These are phyloP conservation scores for Penicillium verhagenii DNA, from an alignment of 495 filamentous ascomycete genomes.

Conservation along the genomic window DNA sequence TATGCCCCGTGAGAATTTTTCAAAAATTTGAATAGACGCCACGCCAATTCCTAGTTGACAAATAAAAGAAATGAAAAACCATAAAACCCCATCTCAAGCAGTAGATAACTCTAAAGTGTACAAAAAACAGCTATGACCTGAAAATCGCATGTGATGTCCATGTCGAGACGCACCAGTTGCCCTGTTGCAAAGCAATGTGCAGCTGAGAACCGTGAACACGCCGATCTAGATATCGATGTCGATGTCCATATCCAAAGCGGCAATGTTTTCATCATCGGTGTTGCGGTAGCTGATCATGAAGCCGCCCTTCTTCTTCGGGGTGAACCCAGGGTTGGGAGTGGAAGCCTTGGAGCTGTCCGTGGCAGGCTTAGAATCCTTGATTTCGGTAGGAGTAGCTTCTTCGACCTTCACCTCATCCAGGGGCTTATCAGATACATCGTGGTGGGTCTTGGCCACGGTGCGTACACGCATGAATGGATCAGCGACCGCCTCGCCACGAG, in stretches of 20 bases:
- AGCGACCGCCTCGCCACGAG: constrained; percentile 49
- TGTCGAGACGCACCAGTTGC: not conserved
- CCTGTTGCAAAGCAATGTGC: not conserved
- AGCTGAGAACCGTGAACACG: not conserved
- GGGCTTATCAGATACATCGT: constrained; percentile 49
- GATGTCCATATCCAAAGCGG: constrained; percentile 75
- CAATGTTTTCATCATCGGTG: constrained; percentile 83
- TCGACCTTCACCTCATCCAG: constrained; percentile 19
- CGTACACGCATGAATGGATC: constrained; percentile 63
- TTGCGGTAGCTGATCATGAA: constrained; percentile 68
- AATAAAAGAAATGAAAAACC: not conserved
- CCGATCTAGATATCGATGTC: constrained; percentile 65
- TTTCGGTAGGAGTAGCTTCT: constrained; percentile 38
- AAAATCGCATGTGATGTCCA: not conserved
- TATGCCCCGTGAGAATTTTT: constrained; percentile 13
- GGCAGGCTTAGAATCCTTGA: constrained; percentile 32
- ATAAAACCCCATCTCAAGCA: not conserved
- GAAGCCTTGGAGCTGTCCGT: constrained; percentile 45
- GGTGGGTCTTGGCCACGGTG: constrained; percentile 60
- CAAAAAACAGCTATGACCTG: not conserved
- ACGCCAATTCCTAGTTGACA: constrained; percentile 7
- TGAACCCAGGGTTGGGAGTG: constrained; percentile 33
- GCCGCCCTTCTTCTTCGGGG: constrained; percentile 59
- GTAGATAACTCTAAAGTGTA: not conserved
- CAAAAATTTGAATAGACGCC: constrained; percentile 8